Base-by-base conservation (phyloP, 73 alveolate genomes). In the Loxodes magnus region DNA sequence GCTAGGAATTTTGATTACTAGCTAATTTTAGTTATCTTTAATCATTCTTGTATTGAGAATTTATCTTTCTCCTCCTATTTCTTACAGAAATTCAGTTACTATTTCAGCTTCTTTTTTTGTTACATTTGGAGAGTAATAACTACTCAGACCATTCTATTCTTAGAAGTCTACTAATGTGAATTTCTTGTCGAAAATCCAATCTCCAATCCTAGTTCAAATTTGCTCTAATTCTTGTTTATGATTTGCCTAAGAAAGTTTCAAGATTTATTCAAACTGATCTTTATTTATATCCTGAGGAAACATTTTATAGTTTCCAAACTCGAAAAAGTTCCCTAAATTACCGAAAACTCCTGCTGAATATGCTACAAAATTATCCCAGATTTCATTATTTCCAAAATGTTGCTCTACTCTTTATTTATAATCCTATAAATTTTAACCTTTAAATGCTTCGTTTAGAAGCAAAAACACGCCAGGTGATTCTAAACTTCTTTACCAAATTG, bases 391-490 rank as follows among this genome's bases (percentile, higher is more conserved):
- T 23, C 77, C 77, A 23, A 84, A 88, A 3, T 74, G 52, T 37
- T 67, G 35, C 36, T 46, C 31, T 14, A 78, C 70, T 24, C 33
- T 56, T 35, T 49, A 36, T 53, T 71, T 67, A n/a, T n/a, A n/a
- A n/a, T n/a, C n/a, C n/a, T n/a, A n/a, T 38, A 92, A 67, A 3
- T 52, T 61, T 12, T 64, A 67, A 23, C 65, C 58, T 21, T 79
- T 35, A 74, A 89, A 90, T 43, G 84, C 64, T 41, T 67, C 43
- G 54, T 89, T 80, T 39, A 93, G 79, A 41, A 93, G 87, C 10
- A 79, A 58, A 57, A 88, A 82, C 37, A 92, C 67, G 12, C 93
- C 97, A 14, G 99, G 99, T 29, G 97, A 79, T 65, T 92, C 99
- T 67, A 75, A 84, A 35, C 93, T 54, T 25, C 82, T 92, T 54